Base-by-base conservation (phyloP, 2,329 filamentous ascomycete species). In the Lasiodiplodia sp. region DNA sequence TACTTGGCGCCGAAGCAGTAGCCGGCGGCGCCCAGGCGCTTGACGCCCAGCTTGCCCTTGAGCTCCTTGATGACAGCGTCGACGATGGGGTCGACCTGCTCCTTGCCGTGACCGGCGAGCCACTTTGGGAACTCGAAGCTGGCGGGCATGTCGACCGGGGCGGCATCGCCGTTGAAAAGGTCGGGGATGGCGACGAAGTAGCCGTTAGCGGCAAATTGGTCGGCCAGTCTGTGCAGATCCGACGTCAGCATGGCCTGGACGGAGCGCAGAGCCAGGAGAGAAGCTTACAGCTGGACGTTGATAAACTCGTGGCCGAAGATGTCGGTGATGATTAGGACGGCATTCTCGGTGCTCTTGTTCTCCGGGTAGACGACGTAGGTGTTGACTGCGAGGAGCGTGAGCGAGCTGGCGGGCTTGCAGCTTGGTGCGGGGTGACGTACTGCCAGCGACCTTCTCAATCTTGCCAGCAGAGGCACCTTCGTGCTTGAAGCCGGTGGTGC, bases 121-220 rank as follows among this genome's bases (percentile, higher is more conserved):
- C 87, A 89, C 5, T 78, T 74, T 73, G 79, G 78, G 62, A 89
- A 73, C 72, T 87, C 74, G 72, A 84, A 86, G 69, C 82, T 83
- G 21, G 77, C 80, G 7, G 83, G 80, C 58, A 81, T 83, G 76
- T 89, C 86, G 70, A 90, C 74, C 1, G 81, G 75, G 66, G 92
- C 77, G 18, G 87, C 76, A 75, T 92, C 89, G 69, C 89, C 90
- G 71, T 88, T 85, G 84, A 93, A 92, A 65, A 91, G 79, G 78
- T 94, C 92, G 34, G 91, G 87, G 70, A 94, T 85, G 52, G 92
- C 81, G 68, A 86, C 86, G 68, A 89, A 83, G 81, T 92, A 93
- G 73, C 90, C 92, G 77, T 91, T 91, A 72, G 87, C 87, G 68
- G 92, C 92, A 77, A 87, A 91, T 75, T 92, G 87, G 82, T 94